Conservation (phyloP, 352 stramenopile genomes). For the Globisporangium cystogenes region DNA sequence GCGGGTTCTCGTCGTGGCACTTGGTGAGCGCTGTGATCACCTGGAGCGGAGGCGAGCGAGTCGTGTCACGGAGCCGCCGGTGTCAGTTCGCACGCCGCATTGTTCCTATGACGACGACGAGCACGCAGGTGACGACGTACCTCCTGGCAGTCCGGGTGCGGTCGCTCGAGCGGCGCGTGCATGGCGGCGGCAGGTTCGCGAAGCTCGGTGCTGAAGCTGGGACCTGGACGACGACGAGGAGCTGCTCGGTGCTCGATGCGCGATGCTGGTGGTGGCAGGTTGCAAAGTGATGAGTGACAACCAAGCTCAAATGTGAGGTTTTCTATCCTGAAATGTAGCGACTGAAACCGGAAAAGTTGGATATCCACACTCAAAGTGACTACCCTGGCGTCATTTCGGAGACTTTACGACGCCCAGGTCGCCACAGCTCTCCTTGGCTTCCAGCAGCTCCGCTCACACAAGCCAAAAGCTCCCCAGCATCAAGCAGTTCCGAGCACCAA, state of each 20-base stretch:
- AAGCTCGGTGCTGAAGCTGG: no score
- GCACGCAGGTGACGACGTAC: constrained; percentile 31
- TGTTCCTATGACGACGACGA: not conserved
- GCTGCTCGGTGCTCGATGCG: not conserved
- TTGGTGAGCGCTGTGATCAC: constrained; percentile 59
- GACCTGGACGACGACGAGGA: no score
- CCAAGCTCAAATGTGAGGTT: no score
- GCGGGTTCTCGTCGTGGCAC: constrained; percentile 74
- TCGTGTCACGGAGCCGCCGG: no score
- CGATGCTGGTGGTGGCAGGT: not conserved
- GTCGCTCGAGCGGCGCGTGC: constrained; percentile 75
- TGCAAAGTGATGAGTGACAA: not conserved
- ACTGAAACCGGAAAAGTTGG: not conserved
- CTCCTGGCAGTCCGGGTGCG: constrained; percentile 75
- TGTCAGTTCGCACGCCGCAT: no score
- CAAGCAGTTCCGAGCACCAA: not conserved
- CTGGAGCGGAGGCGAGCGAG: constrained; percentile 21
- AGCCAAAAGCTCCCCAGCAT: not conserved
- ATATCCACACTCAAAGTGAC: not conserved
- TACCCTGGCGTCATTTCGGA: no score
- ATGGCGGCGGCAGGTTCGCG: constrained; percentile 21
- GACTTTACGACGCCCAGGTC: no score
- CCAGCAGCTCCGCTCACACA: not conserved
- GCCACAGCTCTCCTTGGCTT: no score
- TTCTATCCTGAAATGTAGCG: not conserved